Evolutionary conservation across 2,329 filamentous ascomycete genomes (phyloP).

Genomic region (Aspergillus sp.): DNA sequence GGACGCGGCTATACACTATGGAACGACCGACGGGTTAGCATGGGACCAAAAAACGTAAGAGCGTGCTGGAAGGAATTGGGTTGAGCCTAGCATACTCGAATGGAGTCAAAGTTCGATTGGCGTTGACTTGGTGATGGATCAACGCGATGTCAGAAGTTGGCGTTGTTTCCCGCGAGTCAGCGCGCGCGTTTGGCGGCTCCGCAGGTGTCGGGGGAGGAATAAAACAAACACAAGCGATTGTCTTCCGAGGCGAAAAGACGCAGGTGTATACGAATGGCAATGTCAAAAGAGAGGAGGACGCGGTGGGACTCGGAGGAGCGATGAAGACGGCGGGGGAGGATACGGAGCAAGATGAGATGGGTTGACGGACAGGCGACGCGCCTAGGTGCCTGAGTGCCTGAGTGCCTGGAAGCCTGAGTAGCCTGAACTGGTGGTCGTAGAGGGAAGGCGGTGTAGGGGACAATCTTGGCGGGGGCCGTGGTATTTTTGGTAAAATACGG

Average conservation of each 20-base stretch:
- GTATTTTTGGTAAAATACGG: neutral
- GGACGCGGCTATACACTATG: slow-evolving; percentile 4
- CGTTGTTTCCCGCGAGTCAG: neutral
- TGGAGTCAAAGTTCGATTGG: slow-evolving; percentile 11
- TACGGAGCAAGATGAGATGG: neutral
- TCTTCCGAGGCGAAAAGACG: neutral
- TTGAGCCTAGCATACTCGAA: slow-evolving; percentile 11
- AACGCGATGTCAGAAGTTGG: slow-evolving; percentile 1
- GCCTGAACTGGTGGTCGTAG: neutral
- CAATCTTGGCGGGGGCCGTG: no score
- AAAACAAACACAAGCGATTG: neutral
- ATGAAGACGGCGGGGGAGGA: neutral
- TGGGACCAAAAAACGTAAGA: neutral
- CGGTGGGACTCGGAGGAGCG: slow-evolving; percentile 4
- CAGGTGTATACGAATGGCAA: neutral
- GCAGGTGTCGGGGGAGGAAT: neutral
- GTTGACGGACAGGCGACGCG: neutral
- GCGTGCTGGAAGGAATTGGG: neutral
- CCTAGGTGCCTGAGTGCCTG: slow-evolving; percentile 2
- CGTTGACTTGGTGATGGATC: neutral
- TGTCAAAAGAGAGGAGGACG: neutral
- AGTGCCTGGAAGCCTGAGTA: slow-evolving; percentile 2
- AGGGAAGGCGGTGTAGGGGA: slow-evolving; percentile 1
- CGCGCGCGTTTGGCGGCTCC: slow-evolving; percentile 1
- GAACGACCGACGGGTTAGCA: neutral